phyloP scores from a whole-genome alignment of 179 eudicot genomes.

The Sideroxylon spinosum region DNA sequence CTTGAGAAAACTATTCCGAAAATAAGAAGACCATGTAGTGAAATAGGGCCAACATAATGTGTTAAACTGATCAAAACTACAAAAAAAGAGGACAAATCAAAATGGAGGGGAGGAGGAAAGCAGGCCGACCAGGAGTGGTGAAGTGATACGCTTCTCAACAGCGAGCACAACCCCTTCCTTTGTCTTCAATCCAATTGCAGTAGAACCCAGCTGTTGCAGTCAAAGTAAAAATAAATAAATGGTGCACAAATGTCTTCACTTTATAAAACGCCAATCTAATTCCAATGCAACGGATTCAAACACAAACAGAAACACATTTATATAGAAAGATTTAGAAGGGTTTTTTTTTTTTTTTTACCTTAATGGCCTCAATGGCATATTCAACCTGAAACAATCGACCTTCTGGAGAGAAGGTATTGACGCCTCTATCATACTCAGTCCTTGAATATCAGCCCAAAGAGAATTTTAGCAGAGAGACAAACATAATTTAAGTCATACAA shows the following conservation, averaged over 20 bases:
- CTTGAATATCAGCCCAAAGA: conserved; percentile 28
- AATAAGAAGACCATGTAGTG: not conserved
- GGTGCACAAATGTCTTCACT: too few species aligned
- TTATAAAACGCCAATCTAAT: not conserved
- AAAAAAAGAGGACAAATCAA: not conserved
- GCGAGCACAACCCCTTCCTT: conserved; percentile 98
- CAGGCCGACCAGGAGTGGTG: conserved; percentile 78
- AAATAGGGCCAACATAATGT: not conserved
- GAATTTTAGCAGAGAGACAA: not conserved
- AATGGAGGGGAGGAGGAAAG: not conserved
- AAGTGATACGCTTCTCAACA: conserved; percentile 97
- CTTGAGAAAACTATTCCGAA: too few species aligned
- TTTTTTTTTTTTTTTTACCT: too few species aligned
- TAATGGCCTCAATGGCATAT: conserved; percentile 97
- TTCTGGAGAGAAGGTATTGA: conserved; percentile 97
- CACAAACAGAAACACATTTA: not conserved
- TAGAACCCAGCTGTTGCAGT: conserved; percentile 72
- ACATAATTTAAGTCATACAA: not conserved
- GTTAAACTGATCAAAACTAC: too few species aligned
- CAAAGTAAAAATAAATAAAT: too few species aligned
- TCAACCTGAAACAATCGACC: conserved; percentile 98
- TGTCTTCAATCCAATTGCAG: conserved; percentile 95
- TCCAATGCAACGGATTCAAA: too few species aligned
- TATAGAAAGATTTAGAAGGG: not conserved
- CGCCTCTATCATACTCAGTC: conserved; percentile 99